Base-by-base conservation (phyloP, 768 basidiomycete genomes). In the Rhizopogon roseolus region DNA sequence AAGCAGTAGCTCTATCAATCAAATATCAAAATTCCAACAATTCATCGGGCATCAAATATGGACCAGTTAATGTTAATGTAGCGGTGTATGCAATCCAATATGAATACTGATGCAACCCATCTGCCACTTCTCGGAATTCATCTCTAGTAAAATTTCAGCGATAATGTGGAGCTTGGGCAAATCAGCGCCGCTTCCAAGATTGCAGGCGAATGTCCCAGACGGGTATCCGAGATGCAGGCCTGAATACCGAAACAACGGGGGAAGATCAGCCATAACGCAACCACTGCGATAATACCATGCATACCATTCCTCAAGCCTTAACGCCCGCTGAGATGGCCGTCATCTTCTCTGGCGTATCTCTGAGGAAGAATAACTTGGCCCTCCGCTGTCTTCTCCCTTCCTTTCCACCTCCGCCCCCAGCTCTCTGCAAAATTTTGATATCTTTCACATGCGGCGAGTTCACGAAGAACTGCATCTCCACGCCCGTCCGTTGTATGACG, bases 401-500 rank as follows among this genome's bases (percentile, higher is more conserved):
- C 57, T 63, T 71, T 34, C 69, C 65, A 4, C 64, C 64, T 17
- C 59, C 60, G n/a, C 60, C 63, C 17, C 71, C 70, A 53, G 87
- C 85, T 59, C 72, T 75, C 70, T 82, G 80, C 55, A 94, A 73
- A 55, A 98, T 74, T 71, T 85, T 85, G 71, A 98, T 88, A 52
- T 88, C 85, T 76, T 90, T 92, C 70, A 98, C 63, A 65, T 91
- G 81, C 28, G 96, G 95, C 49, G 88, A 90, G 64, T 82, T 84
- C 58, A 86, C 83, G 67, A 87, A 93, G 73, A 92, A 90, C 64
- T 87, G 88, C 87, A 92, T 87, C 76, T 98, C 96, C 38, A 97
- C 88, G 11, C 94, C 95, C 11, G 88, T 92, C 58, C 93, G 80
- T 62, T 92, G 88, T 50, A 98, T 80, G 59, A 97, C 82, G 71